Percentiles rank a stretch among this genome's conserved stretches.
phyloP scores from a whole-genome alignment of 2,329 filamentous ascomycete genomes.

The Aureobasidium melanogenum region DNA sequence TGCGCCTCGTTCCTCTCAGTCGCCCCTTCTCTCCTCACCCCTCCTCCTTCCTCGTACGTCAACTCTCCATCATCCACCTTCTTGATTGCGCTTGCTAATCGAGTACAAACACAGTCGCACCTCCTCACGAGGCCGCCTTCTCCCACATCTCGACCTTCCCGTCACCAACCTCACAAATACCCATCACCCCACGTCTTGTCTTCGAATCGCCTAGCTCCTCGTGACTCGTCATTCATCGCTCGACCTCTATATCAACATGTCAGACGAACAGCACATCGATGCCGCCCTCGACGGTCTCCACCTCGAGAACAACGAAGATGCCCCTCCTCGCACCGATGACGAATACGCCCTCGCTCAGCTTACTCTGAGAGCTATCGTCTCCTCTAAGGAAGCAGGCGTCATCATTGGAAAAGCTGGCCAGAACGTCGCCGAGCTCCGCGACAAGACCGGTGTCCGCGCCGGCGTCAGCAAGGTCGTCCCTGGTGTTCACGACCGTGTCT shows the following conservation, averaged over 20 bases:
- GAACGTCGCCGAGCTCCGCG: conserved; percentile 92
- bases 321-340: conserved; percentile 89
- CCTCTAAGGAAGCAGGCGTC: conserved; percentile 96
- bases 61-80: neutral
- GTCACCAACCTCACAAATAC: neutral
- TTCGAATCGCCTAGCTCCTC: conserved; percentile 3
- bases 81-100: neutral
- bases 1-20: neutral
- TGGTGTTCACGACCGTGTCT: conserved; percentile 90
- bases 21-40: neutral
- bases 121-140: neutral
- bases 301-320: conserved; percentile 46
- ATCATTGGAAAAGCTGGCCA: conserved; percentile 99
- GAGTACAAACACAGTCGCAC: neutral
- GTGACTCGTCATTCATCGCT: conserved; percentile 11
- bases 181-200: neutral
- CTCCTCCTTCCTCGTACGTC: neutral
- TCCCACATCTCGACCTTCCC: neutral
- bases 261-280: conserved; percentile 28
- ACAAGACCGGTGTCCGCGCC: conserved; percentile 95
- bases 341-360: conserved; percentile 90
- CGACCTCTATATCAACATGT: conserved; percentile 26
- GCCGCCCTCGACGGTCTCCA: conserved; percentile 35
- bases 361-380: conserved; percentile 93
- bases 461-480: conserved; percentile 98